Evolutionary conservation across 2,329 filamentous ascomycete genomes (phyloP), one percentile per base, ranked within the genome.

Genomic region (Aureobasidium mangrovei): DNA sequence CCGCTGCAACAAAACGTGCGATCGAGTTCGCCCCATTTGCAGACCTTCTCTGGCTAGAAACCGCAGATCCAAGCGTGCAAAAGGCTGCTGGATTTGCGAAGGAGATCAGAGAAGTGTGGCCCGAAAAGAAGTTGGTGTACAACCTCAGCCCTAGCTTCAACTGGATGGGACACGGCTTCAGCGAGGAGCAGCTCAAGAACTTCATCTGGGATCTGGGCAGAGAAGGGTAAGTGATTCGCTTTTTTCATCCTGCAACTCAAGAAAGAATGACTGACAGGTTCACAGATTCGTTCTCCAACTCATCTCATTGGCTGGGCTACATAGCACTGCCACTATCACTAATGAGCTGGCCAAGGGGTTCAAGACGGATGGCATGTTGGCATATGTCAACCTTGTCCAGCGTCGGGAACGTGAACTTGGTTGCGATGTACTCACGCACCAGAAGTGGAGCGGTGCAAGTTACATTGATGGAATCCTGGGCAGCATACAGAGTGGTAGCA

Each of bases 111-210:
- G 71, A 74, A 0, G 75, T 72, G 3, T 76, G 81, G 63, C 88
- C 90, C 0, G 83, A 81, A 57, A 97, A 97, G 79, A 86, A 88
- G 35, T 80, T 98, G 27, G 91, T 97, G 0, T 98, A 98, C 75
- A 98, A 98, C 73, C 80, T 98, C 1, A 91, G 85, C 4, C 93
- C 93, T 1, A 95, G 88, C 7, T 98, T 98, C 79, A 97, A 98
- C 77, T 98, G 93, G 93, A 93, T 94, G 82, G 83, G 83, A 8
- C 91, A 97, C 67, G 93, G 91, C 31, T 98, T 97, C 72, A 85
- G 81, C 3, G 83, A 90, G 59, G 83, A 82, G 58, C 85, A 85
- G 4, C 78, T 98, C 54, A 89, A 86, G 73, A 89, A 82, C 4
- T 98, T 98, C 70, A 87, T 98, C 63, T 97, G 91, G 91, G 91